Evolutionary conservation across 148 eudicot genomes (phyloP).

Genomic region (Fagopyrum homotropicum): DNA sequence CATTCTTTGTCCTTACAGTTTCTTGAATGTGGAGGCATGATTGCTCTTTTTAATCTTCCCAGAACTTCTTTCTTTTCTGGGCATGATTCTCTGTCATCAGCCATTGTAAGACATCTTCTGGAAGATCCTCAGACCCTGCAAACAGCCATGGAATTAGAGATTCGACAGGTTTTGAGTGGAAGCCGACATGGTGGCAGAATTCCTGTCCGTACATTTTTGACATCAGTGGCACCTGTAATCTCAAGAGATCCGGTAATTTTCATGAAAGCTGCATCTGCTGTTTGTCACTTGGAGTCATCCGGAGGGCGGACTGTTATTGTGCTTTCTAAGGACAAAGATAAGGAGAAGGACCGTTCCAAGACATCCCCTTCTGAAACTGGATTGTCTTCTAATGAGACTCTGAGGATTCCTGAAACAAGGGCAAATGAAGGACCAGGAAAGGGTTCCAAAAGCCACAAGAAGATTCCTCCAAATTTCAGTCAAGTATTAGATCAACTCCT

Average conservation of each 20-base stretch:
- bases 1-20: constrained; percentile 66
- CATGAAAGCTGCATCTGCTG: constrained; percentile 74
- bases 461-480: constrained; percentile 70
- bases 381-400: constrained; percentile 44
- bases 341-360: constrained; percentile 66
- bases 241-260: constrained; percentile 82
- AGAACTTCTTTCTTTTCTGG: constrained; percentile 81
- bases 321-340: constrained; percentile 81
- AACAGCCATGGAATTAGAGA: constrained; percentile 96
- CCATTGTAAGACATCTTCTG: constrained; percentile 86
- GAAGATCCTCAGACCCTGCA: constrained; percentile 97
- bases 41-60: constrained; percentile 72
- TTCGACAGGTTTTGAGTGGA: constrained; percentile 74
- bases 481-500: constrained; percentile 90
- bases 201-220: constrained; percentile 68
- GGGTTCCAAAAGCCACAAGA: constrained; percentile 73
- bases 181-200: constrained; percentile 75
- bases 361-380: constrained; percentile 53
- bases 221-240: constrained; percentile 90
- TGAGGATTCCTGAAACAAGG: constrained; percentile 52
- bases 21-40: constrained; percentile 85
- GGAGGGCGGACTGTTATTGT: constrained; percentile 72
- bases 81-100: constrained; percentile 86
- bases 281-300: constrained; percentile 84
- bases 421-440: constrained; percentile 58